Conservation (phyloP, 345 rosid genomes). For the Hibiscus syriacus region DNA sequence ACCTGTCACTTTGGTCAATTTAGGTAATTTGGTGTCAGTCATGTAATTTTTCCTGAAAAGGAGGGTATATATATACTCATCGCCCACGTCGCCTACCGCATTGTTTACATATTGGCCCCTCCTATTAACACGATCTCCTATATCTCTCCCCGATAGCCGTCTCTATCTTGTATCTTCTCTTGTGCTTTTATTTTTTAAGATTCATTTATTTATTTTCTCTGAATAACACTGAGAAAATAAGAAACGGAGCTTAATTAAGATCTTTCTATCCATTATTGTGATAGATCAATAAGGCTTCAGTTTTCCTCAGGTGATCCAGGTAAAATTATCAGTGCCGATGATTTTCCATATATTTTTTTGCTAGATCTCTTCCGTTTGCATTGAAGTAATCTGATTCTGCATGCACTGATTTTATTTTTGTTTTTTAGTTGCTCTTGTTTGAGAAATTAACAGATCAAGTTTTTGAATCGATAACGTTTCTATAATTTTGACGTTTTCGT, state of each 20-base stretch:
- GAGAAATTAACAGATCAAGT: too few relatives aligned
- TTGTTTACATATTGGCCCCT: neutral
- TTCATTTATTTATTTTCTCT: neutral
- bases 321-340: neutral
- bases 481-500: neutral
- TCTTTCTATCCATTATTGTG: neutral
- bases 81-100: neutral
- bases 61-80: neutral
- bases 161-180: neutral
- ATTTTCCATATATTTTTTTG: neutral
- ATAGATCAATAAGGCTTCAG: conserved; percentile 9
- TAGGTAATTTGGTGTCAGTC: neutral
- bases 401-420: too few relatives aligned
- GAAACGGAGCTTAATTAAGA: neutral
- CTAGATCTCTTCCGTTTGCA: neutral
- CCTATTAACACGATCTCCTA: neutral
- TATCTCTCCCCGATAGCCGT: neutral
- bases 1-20: too few relatives aligned
- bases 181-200: neutral
- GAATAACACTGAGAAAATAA: neutral
- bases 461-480: neutral
- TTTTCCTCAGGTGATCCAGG: conserved; percentile 2
- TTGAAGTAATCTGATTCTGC: neutral
- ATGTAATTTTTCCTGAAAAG: neutral
- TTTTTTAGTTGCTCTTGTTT: too few relatives aligned